Evolutionary conservation across 2,329 filamentous ascomycete species (phyloP), one percentile per base, ranked within the genome.

Genomic region (Westerdykella aurantiaca): DNA sequence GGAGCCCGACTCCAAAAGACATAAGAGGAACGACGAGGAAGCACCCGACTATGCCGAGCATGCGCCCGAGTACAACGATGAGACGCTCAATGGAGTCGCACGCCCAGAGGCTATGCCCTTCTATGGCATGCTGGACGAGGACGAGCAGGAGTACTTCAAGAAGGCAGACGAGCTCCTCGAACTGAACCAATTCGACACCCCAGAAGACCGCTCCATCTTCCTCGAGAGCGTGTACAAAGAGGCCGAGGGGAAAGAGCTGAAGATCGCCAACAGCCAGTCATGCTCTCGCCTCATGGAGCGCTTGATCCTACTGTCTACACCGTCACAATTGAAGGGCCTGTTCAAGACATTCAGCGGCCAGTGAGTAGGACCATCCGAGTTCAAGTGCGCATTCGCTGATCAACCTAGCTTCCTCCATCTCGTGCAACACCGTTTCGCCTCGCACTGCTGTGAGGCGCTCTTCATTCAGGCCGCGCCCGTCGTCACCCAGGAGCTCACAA

Each of bases 81-180:
- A 56, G 21, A 57, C 53, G 31, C 25, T 55, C 66, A 57, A 59
- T 42, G 58, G 49, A 47, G 53, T 55, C 50, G 60, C 61, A 31
- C 62, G 59, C 31, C 62, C 58, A 2, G 69, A 68, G 9, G 86
- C 88, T 47, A 80, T 75, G 55, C 82, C 87, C 44, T 98, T 95
- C 72, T 97, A 94, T 58, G 93, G 93, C 51, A 83, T 96, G 75
- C 82, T 98, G 21, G 86, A 88, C 57, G 85, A 94, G 43, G 81
- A 94, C 53, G 93, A 98, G 72, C 88, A 95, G 63, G 90, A 96
- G 67, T 96, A 96, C 68, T 98, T 97, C 69, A 85, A 87, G 53
- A 82, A 82, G 38, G 89, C 90, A 42, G 90, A 94, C 72, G 86
- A 94, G 65, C 77, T 94, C 70, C 82, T 98, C 47, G 90, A 95